These are phyloP conservation scores for Syzygium jambos DNA, from an alignment of 345 rosid genomes.

Conservation along the genomic window DNA sequence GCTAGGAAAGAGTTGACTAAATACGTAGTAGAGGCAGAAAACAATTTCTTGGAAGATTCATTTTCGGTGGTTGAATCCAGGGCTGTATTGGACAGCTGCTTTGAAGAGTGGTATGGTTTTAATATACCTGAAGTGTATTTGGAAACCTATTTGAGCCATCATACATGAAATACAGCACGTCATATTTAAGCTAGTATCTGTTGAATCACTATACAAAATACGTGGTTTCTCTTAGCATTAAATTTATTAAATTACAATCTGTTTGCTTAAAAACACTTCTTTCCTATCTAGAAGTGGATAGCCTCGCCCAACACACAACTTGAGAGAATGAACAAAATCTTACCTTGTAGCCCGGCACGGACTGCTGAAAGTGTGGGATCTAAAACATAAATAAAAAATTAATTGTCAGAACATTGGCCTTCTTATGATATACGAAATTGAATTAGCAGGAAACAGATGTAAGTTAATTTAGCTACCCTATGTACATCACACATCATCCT, in stretches of 20 bases:
- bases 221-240: background rate
- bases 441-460: background rate
- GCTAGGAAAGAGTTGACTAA: slow-evolving; percentile 39
- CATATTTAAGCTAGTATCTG: background rate
- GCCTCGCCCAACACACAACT: background rate
- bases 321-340: background rate
- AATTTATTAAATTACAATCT: background rate
- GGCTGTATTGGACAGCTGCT: slow-evolving; percentile 37
- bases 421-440: background rate
- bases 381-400: background rate
- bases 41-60: slow-evolving; percentile 44
- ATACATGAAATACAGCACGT: background rate
- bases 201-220: background rate
- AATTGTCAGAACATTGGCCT: background rate
- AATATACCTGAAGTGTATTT: background rate
- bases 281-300: background rate
- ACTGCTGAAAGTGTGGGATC: background rate
- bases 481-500: background rate
- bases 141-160: background rate
- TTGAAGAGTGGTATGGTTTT: slow-evolving; percentile 52
- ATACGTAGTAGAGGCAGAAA: slow-evolving; percentile 34
- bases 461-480: background rate
- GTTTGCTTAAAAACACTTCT: background rate
- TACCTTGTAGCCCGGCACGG: background rate
- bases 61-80: slow-evolving; percentile 52